Percentiles rank a stretch among this genome's conserved stretches.
Evolutionary conservation across 805 yeast species (phyloP).

Genomic region (Cyberlindnera suaveolens): DNA sequence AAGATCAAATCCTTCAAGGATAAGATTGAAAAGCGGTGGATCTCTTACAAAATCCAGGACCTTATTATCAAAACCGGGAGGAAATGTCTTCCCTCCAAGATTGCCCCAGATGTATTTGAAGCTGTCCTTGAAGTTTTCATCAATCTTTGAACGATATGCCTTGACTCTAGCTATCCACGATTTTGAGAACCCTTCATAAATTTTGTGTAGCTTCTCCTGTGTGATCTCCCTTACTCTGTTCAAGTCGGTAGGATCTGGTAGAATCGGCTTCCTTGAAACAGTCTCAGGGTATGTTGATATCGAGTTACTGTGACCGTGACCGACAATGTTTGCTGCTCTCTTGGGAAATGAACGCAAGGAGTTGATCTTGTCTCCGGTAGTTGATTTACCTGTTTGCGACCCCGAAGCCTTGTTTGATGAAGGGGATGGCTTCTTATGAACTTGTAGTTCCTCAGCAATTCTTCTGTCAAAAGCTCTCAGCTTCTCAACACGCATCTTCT

Average conservation of each 20-base stretch:
- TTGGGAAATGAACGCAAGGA: slow-evolving; percentile 1
- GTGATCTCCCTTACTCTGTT: background rate
- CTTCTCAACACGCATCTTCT: slow-evolving; percentile 52
- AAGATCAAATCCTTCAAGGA: slow-evolving; percentile 43
- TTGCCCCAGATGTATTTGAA: slow-evolving; percentile 37
- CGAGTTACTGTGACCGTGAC: slow-evolving; percentile 4
- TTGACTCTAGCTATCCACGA: slow-evolving; percentile 71
- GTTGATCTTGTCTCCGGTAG: slow-evolving; percentile 5
- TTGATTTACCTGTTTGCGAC: background rate
- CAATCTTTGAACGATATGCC: slow-evolving; percentile 36
- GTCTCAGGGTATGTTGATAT: slow-evolving; percentile 4
- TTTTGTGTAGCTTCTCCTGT: background rate
- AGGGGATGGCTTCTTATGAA: slow-evolving; percentile 1
- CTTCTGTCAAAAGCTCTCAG: slow-evolving; percentile 33
- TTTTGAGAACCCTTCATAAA: slow-evolving; percentile 43
- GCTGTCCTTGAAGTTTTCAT: slow-evolving; percentile 34
- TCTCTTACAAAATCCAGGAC: slow-evolving; percentile 40
- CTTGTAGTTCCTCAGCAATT: slow-evolving; percentile 15
- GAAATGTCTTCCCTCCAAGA: slow-evolving; percentile 26
- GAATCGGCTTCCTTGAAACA: background rate
- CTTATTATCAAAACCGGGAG: slow-evolving; percentile 36
- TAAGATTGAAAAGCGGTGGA: slow-evolving; percentile 49
- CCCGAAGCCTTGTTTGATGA: slow-evolving; percentile 5
- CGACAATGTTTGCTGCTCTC: slow-evolving; percentile 1
- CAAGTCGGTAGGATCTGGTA: background rate